These are phyloP conservation scores for Suhomyces coccinellae DNA, from an alignment of 1,139 yeast species.

Conservation along the genomic window DNA sequence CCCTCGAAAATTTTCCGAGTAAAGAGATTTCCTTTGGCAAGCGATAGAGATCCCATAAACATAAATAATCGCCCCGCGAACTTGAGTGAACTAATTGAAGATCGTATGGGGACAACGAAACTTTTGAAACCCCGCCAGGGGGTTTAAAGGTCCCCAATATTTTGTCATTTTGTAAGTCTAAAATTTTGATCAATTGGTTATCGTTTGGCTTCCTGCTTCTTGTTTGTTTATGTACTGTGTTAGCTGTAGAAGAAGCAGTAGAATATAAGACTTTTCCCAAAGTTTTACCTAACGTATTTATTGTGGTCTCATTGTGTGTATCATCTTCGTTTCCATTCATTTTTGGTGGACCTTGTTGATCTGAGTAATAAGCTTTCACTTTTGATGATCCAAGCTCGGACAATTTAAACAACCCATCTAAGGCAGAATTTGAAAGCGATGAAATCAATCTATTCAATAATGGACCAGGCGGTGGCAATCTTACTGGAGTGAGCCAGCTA, in stretches of 20 bases:
- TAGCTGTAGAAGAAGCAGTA: conserved; percentile 37
- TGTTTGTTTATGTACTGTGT: conserved; percentile 32
- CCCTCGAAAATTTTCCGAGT: conserved; percentile 61
- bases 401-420: conserved; percentile 53
- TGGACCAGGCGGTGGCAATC: conserved; percentile 47
- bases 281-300: conserved; percentile 35
- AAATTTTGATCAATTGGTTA: conserved; percentile 41
- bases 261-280: conserved; percentile 32
- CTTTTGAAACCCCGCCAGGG: conserved; percentile 60
- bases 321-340: conserved; percentile 6
- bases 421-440: conserved; percentile 51
- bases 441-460: conserved; percentile 48
- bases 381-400: conserved; percentile 51
- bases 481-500: conserved; percentile 41
- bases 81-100: conserved; percentile 58
- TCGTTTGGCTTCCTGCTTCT: conserved; percentile 26
- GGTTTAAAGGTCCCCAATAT: conserved; percentile 54
- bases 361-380: conserved; percentile 38
- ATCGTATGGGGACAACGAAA: conserved; percentile 66
- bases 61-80: conserved; percentile 60
- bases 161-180: conserved; percentile 48
- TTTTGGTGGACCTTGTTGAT: conserved; percentile 13
- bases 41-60: conserved; percentile 63
- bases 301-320: conserved; percentile 16
- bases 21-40: conserved; percentile 53